Conservation (phyloP, 768 basidiomycete genomes). For the Rhizopogon vesiculosus region DNA sequence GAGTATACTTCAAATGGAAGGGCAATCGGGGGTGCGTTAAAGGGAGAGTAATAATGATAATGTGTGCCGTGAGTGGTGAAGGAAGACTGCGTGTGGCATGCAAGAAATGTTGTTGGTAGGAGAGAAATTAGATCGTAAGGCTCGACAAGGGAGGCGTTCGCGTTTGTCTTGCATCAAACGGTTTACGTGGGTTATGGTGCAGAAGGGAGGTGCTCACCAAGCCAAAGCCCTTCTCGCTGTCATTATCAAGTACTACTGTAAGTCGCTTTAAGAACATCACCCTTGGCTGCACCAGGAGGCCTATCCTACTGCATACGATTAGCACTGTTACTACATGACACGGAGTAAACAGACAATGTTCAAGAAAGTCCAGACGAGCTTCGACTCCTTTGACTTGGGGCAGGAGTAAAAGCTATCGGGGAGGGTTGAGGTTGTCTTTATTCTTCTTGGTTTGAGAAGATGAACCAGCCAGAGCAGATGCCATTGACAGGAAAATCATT, state of each 20-base stretch:
- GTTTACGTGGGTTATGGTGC: background rate
- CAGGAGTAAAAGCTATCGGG: slow-evolving; percentile 37
- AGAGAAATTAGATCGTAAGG: slow-evolving; percentile 77
- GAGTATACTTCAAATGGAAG: slow-evolving; percentile 78
- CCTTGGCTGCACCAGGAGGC: slow-evolving; percentile 49
- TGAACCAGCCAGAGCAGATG: slow-evolving; percentile 10
- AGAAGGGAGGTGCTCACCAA: slow-evolving; percentile 43
- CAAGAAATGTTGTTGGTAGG: slow-evolving; percentile 65
- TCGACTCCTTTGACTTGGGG: slow-evolving; percentile 56
- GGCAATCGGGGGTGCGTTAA: slow-evolving; percentile 43
- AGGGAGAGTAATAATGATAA: slow-evolving; percentile 72
- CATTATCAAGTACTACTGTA: slow-evolving; percentile 73
- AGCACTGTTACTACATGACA: slow-evolving; percentile 10
- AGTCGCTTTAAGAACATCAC: slow-evolving; percentile 68
- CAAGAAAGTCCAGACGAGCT: slow-evolving; percentile 58
- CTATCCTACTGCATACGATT: slow-evolving; percentile 66
- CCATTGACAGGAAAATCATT: slow-evolving; percentile 45
- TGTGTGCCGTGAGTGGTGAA: slow-evolving; percentile 70
- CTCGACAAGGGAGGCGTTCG: slow-evolving; percentile 54
- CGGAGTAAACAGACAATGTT: slow-evolving; percentile 55
- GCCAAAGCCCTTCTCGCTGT: slow-evolving; percentile 83
- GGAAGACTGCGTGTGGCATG: slow-evolving; percentile 76
- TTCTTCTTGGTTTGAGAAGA: slow-evolving; percentile 17
- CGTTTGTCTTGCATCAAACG: slow-evolving; percentile 48
- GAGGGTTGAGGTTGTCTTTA: slow-evolving; percentile 22